Evolutionary conservation across 257 asterid genomes (phyloP).

Genomic region (Solanum sejunctum): DNA sequence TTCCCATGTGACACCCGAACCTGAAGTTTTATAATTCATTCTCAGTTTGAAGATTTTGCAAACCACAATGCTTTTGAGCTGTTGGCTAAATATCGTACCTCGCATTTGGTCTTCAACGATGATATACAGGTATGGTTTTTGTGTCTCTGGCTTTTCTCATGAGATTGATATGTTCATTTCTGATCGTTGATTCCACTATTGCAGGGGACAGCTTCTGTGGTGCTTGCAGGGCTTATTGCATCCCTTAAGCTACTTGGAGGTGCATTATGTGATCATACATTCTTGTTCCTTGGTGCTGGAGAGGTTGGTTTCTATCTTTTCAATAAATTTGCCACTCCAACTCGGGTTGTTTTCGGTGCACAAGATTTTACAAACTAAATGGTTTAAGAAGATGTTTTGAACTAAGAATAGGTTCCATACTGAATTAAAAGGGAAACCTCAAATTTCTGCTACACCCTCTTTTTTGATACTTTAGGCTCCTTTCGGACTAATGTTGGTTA

Average conservation of each 20-base stretch:
- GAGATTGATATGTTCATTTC: neutral
- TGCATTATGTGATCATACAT: conserved; percentile 68
- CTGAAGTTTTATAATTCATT: conserved; percentile 3
- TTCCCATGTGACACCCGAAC: neutral
- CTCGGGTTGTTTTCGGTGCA: neutral
- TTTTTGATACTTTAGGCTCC: neutral
- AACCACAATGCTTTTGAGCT: conserved; percentile 97
- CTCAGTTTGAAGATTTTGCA: conserved; percentile 95
- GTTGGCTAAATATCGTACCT: conserved; percentile 75
- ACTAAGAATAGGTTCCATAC: neutral
- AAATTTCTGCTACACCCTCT: neutral
- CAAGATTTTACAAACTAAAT: neutral
- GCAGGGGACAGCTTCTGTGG: conserved; percentile 97
- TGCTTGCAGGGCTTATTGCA: conserved; percentile 85
- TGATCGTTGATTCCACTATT: neutral
- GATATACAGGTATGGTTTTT: conserved; percentile 63
- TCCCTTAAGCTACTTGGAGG: conserved; percentile 76
- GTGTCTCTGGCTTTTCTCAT: neutral
- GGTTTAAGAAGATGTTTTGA: neutral
- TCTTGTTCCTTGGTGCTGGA: conserved; percentile 96
- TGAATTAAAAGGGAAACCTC: neutral
- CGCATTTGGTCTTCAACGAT: conserved; percentile 90
- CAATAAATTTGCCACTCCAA: neutral
- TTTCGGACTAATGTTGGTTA: neutral
- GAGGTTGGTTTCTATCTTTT: conserved; percentile 37